Conservation (phyloP, 202 grass and related monocot genomes). For the Dendrocalamus latiflorus region DNA sequence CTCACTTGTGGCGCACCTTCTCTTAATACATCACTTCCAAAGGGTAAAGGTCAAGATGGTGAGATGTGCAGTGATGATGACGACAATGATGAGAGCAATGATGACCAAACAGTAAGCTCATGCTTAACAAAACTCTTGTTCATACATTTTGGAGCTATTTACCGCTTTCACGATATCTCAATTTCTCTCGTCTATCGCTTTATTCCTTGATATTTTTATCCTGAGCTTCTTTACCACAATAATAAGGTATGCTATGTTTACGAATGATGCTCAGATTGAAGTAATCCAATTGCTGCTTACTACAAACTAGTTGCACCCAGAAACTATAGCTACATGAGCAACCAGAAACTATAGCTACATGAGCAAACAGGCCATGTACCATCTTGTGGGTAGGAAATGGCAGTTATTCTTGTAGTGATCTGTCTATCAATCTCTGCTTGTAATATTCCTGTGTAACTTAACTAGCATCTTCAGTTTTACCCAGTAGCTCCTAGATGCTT, state of each 20-base stretch:
- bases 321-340: too few relatives aligned
- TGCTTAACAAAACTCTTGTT: neutral
- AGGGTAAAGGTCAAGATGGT: slow-evolving; percentile 79
- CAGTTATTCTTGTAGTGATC: neutral
- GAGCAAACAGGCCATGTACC: neutral
- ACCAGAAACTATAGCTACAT: neutral
- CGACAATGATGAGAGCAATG: slow-evolving; percentile 28
- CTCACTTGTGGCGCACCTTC: slow-evolving; percentile 89
- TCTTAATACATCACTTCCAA: slow-evolving; percentile 57
- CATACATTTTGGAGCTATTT: slow-evolving; percentile 13
- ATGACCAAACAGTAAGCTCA: slow-evolving; percentile 61
- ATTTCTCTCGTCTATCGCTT: neutral
- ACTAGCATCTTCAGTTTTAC: neutral
- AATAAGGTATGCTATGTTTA: neutral
- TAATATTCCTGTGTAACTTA: neutral
- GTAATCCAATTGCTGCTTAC: neutral
- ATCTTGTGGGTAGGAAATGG: neutral
- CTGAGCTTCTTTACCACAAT: neutral
- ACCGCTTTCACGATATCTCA: neutral
- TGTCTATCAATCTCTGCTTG: neutral
- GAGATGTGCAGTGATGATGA: slow-evolving; percentile 71
- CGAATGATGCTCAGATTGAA: neutral
- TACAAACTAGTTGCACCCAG: neutral
- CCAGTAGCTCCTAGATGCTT: neutral
- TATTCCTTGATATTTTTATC: neutral